Conservation (phyloP, 2,329 filamentous ascomycete genomes). For the Cucurbitaria berberidis region DNA sequence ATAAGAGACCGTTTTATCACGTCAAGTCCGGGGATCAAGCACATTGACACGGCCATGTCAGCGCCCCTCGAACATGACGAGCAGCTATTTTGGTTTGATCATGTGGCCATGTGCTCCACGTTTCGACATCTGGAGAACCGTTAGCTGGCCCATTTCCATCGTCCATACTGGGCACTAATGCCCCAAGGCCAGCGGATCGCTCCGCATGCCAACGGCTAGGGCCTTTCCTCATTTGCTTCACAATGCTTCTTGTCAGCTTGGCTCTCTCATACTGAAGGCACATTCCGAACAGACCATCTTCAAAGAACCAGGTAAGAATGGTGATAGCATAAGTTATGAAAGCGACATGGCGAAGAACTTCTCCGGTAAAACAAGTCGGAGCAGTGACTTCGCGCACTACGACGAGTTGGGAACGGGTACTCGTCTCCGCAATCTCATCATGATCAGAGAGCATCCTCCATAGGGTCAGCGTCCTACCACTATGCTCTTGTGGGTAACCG, state of each 20-base stretch:
- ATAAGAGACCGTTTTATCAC: constrained; percentile 36
- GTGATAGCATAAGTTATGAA: constrained; percentile 34
- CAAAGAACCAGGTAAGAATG: constrained; percentile 14
- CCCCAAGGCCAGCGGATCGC: constrained; percentile 37
- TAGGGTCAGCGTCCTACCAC: constrained; percentile 3
- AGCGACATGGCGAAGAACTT: constrained; percentile 14
- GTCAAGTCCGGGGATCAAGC: constrained; percentile 30
- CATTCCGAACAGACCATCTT: constrained; percentile 20
- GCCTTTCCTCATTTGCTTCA: constrained; percentile 29
- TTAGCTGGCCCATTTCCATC: constrained; percentile 25
- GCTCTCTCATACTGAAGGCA: constrained; percentile 24
- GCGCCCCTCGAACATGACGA: constrained; percentile 13
- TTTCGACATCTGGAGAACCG: constrained; percentile 13
- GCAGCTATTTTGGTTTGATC: constrained; percentile 8
- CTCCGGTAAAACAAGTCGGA: constrained; percentile 7
- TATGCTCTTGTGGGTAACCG: constrained; percentile 4
- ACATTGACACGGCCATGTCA: constrained; percentile 24
- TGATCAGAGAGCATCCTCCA: constrained; percentile 17
- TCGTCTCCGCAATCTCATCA: constrained; percentile 28
- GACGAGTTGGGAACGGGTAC: constrained; percentile 28
- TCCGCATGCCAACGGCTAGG: constrained; percentile 36
- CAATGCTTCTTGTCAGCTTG: constrained; percentile 27
- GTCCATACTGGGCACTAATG: constrained; percentile 24
- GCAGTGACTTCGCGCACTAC: constrained; percentile 10
- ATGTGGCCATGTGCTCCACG: constrained; percentile 6